These are phyloP conservation scores for Acanthamoeba sp. DNA, from an alignment of 208 protist genomes.

Conservation along the genomic window DNA sequence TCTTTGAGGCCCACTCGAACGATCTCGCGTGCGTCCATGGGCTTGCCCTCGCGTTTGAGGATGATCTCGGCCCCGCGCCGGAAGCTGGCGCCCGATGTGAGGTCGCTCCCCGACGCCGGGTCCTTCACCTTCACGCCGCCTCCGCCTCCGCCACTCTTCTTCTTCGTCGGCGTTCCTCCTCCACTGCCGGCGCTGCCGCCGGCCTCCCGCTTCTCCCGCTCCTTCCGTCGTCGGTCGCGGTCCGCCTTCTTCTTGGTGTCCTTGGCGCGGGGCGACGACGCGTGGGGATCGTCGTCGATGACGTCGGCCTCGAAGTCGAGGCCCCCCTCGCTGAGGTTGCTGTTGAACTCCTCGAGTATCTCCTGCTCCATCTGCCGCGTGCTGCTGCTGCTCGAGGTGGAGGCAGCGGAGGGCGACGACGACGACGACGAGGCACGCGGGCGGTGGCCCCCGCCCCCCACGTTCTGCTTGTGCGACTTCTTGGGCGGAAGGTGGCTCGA, in stretches of 20 bases:
- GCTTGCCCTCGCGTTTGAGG: slow-evolving; percentile 68
- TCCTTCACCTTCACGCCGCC: not conserved
- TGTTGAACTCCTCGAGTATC: slow-evolving; percentile 32
- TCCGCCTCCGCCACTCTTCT: not conserved
- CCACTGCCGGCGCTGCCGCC: not conserved
- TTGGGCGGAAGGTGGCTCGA: slow-evolving; percentile 5
- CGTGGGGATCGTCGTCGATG: not conserved
- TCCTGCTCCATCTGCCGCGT: not conserved
- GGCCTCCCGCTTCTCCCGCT: not conserved
- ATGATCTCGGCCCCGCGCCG: slow-evolving; percentile 54
- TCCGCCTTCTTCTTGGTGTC: not conserved
- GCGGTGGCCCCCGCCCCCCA: slow-evolving; percentile 8
- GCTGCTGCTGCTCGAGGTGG: not conserved
- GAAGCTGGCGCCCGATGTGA: slow-evolving; percentile 48
- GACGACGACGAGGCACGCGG: slow-evolving; percentile 24
- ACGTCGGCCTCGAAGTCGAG: not conserved
- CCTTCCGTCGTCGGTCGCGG: not conserved
- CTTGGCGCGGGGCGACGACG: not conserved
- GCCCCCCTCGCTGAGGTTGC: not conserved
- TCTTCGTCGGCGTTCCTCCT: not conserved
- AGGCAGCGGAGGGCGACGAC: not conserved
- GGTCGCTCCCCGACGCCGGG: not conserved
- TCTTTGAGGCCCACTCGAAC: slow-evolving; percentile 63
- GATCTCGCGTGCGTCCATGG: slow-evolving; percentile 65
- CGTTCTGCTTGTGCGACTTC: slow-evolving; percentile 28